Evolutionary conservation across 2,329 filamentous ascomycete species (phyloP).

Genomic region (Monilinia vaccinii-corymbosi): DNA sequence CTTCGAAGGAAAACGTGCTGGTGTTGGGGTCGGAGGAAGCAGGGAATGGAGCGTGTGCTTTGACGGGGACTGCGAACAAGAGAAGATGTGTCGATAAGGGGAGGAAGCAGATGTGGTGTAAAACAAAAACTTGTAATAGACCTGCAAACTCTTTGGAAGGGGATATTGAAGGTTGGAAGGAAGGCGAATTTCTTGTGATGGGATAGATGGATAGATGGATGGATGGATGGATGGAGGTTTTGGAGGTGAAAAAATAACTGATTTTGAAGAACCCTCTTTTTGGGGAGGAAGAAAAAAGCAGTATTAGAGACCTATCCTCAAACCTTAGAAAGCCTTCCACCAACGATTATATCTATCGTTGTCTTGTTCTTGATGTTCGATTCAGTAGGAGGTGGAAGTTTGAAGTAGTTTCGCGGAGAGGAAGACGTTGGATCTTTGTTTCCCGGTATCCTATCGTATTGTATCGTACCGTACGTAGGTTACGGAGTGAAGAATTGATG

Average conservation of each 20-base stretch:
- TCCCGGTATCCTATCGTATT: neutral
- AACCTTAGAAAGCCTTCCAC: constrained; percentile 28
- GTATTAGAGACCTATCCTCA: constrained; percentile 31
- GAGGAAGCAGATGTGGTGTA: constrained; percentile 32
- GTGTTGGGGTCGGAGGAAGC: constrained; percentile 43
- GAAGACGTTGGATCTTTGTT: constrained; percentile 6
- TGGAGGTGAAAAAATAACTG: constrained; percentile 24
- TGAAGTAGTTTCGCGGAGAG: neutral
- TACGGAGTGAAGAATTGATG: too few species aligned
- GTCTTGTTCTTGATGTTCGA: too few species aligned
- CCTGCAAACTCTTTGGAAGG: constrained; percentile 24
- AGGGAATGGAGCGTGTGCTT: constrained; percentile 29
- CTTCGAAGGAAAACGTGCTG: constrained; percentile 91
- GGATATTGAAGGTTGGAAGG: constrained; percentile 27
- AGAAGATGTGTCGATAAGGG: constrained; percentile 26
- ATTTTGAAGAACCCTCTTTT: constrained; percentile 22
- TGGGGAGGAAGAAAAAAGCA: constrained; percentile 23
- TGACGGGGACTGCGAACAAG: constrained; percentile 28
- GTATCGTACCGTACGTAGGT: too few species aligned
- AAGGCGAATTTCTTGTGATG: constrained; percentile 5
- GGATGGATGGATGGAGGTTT: constrained; percentile 1
- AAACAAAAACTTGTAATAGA: constrained; percentile 17
- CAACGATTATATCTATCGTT: constrained; percentile 19
- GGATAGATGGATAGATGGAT: neutral
- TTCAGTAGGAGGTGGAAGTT: neutral